A percentile compares a stretch with the other conserved stretches of the same genome.
Evolutionary conservation across 352 stramenopile genomes (phyloP).

Genomic region (Chrysophaeum taylorii): DNA sequence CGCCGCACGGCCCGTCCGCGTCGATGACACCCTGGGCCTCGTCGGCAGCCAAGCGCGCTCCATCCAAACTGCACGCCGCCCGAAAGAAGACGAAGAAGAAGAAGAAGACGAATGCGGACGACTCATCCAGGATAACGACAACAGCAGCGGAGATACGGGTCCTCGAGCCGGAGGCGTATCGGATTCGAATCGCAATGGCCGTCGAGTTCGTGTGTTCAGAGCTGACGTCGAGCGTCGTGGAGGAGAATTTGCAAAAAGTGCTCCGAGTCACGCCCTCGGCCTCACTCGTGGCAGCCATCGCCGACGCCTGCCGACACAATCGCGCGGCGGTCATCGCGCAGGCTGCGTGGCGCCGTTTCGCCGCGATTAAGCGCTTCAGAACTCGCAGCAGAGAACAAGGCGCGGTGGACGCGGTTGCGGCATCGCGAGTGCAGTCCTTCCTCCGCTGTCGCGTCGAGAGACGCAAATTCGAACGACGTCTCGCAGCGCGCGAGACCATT

Average conservation of each 20-base stretch:
- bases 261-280: neutral
- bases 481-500: no score
- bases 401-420: no score
- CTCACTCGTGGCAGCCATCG: neutral
- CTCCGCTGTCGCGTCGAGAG: no score
- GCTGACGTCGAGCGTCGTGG: neutral
- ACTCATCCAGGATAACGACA: no score
- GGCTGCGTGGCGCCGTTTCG: no score
- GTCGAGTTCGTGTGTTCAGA: constrained; percentile 5
- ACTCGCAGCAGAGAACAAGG: no score
- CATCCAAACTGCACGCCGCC: no score
- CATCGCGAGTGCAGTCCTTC: no score
- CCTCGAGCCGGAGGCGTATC: neutral
- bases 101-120: no score
- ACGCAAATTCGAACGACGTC: no score
- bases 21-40: constrained; percentile 1
- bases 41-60: neutral
- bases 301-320: neutral
- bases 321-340: neutral
- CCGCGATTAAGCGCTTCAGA: no score
- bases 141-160: neutral
- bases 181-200: constrained; percentile 1
- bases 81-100: no score
- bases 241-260: neutral
- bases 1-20: neutral